Conservation (phyloP, 768 basidiomycete species). For the Mycena epipterygia region DNA sequence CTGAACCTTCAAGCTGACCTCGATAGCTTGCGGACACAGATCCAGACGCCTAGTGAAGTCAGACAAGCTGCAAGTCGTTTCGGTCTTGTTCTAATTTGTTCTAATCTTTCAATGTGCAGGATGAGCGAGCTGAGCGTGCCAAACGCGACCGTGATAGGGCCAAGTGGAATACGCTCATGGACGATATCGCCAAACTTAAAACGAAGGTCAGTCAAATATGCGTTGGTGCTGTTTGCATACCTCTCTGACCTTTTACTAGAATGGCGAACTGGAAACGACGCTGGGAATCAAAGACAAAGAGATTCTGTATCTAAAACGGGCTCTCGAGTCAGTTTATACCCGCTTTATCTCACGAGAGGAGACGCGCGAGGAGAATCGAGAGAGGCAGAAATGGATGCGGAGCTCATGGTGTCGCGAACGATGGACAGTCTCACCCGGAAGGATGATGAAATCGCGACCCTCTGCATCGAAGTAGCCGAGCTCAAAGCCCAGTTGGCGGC, state of each 20-base stretch:
- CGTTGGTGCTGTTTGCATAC: neutral
- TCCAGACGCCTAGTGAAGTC: constrained; percentile 68
- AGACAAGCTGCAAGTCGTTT: constrained; percentile 68
- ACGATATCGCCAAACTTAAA: constrained; percentile 82
- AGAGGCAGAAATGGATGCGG: constrained; percentile 71
- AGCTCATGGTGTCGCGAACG: constrained; percentile 75
- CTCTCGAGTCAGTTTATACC: constrained; percentile 90
- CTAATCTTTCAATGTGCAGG: constrained; percentile 57
- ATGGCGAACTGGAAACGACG: constrained; percentile 69
- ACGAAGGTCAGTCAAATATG: constrained; percentile 65
- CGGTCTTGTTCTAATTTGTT: neutral
- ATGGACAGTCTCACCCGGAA: constrained; percentile 60
- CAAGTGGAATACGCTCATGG: constrained; percentile 77
- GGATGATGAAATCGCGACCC: constrained; percentile 61
- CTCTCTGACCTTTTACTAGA: constrained; percentile 53
- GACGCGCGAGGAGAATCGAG: constrained; percentile 58
- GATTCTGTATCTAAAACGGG: constrained; percentile 80
- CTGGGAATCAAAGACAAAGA: constrained; percentile 77
- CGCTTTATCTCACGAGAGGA: constrained; percentile 77
- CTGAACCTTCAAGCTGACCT: constrained; percentile 80
- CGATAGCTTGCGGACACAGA: constrained; percentile 67
- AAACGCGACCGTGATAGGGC: constrained; percentile 82
- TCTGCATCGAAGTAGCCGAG: constrained; percentile 64
- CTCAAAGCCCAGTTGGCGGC: constrained; percentile 65
- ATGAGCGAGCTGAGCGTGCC: constrained; percentile 63